These are phyloP conservation scores for Erodium moschatum DNA, from an alignment of 441 rosid species.

Conservation along the genomic window DNA sequence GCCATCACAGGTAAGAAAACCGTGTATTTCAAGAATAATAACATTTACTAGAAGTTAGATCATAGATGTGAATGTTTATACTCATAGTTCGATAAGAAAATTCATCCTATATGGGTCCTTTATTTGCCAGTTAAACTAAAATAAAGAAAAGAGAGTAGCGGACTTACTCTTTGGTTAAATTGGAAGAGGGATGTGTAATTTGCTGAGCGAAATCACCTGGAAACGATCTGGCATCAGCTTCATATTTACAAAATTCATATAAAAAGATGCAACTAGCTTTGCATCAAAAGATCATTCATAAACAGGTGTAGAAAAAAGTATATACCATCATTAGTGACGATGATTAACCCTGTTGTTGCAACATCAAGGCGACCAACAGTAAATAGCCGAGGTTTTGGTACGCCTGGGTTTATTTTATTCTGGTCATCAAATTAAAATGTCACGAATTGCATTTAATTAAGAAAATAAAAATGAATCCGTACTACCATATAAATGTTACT, in stretches of 20 bases:
- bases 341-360: constrained; percentile 73
- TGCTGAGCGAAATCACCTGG: constrained; percentile 84
- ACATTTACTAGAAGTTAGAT: neutral
- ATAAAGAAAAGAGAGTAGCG: constrained; percentile 12
- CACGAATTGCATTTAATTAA: constrained; percentile 3
- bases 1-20: neutral
- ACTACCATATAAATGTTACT: constrained; percentile 4
- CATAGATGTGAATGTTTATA: neutral
- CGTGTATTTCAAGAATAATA: constrained; percentile 9
- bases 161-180: constrained; percentile 64
- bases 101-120: neutral
- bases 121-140: neutral
- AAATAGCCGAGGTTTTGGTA: constrained; percentile 77
- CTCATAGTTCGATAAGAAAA: neutral
- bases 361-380: constrained; percentile 95
- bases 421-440: constrained; percentile 24
- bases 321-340: constrained; percentile 82
- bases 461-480: neutral
- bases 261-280: constrained; percentile 8
- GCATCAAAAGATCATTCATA: neutral
- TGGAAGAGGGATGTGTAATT: constrained; percentile 78
- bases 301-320: constrained; percentile 7
- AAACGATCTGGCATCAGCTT: constrained; percentile 21
- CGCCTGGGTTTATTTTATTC: constrained; percentile 59
- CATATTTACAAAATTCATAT: constrained; percentile 9